phyloP scores from a whole-genome alignment of 371 early-diverging fungal genomes.

The Circinella minor region DNA sequence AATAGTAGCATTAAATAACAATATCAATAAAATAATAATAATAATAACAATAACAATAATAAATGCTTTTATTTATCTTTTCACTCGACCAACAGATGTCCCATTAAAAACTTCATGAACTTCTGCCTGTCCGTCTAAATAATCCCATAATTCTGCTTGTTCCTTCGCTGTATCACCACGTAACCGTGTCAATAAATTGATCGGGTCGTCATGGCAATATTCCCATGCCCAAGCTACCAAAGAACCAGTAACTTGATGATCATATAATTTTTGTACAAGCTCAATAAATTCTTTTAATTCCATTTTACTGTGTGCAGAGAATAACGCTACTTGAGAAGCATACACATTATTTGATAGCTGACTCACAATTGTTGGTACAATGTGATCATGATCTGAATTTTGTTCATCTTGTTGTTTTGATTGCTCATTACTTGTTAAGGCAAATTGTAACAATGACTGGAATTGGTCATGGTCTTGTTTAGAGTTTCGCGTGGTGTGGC shows the following conservation, averaged over 20 bases:
- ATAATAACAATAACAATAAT: no score
- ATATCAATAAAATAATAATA: no score
- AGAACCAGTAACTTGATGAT: constrained; percentile 13
- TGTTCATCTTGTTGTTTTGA: not conserved
- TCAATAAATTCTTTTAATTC: constrained; percentile 14
- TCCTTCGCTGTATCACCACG: not conserved
- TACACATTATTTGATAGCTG: constrained; percentile 17
- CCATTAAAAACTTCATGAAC: constrained; percentile 22
- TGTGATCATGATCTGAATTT: constrained; percentile 17
- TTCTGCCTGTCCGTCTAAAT: constrained; percentile 24
- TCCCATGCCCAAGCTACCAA: constrained; percentile 26
- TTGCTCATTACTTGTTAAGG: not conserved
- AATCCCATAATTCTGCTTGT: constrained; percentile 14
- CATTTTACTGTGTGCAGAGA: constrained; percentile 9
- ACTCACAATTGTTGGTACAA: constrained; percentile 21
- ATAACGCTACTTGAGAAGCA: constrained; percentile 22
- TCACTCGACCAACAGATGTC: constrained; percentile 13
- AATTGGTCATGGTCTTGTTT: constrained; percentile 7
- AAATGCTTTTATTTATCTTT: not conserved
- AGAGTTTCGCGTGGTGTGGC: constrained; percentile 10
- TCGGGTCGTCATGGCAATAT: constrained; percentile 12
- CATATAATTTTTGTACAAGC: constrained; percentile 10
- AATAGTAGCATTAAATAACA: no score
- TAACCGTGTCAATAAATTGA: not conserved
- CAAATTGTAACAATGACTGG: constrained; percentile 2